A percentile compares a stretch with the other conserved stretches of the same genome.
Evolutionary conservation across 1,284 basidiomycete species (phyloP).

Genomic region (Pascua guehoae): DNA sequence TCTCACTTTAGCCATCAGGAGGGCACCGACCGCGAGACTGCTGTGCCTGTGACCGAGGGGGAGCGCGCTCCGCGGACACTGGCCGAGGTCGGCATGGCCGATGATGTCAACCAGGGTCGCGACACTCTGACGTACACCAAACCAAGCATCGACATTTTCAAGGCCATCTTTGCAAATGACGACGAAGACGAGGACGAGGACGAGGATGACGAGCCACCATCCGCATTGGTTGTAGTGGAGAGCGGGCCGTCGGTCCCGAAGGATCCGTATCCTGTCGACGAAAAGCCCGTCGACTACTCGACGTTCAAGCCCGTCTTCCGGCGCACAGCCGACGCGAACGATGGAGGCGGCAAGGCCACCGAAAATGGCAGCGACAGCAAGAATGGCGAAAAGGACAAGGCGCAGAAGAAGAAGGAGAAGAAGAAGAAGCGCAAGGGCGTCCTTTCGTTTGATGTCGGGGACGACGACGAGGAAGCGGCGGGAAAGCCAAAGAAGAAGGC

Average conservation of each 20-base stretch:
- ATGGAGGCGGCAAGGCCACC: not conserved
- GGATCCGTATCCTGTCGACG: conserved; percentile 23
- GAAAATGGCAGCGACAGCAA: conserved; percentile 2
- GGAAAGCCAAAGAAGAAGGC: conserved; percentile 44
- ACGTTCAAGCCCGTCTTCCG: conserved; percentile 61
- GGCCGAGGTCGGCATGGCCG: conserved; percentile 77
- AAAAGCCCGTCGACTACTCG: conserved; percentile 31
- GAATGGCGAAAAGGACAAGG: conserved; percentile 41
- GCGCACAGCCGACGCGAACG: conserved; percentile 12
- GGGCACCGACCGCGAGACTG: conserved; percentile 14
- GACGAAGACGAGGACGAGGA: conserved; percentile 74
- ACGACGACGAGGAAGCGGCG: conserved; percentile 52
- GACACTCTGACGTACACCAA: conserved; percentile 83
- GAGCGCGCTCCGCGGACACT: conserved; percentile 32
- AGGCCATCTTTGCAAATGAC: conserved; percentile 88
- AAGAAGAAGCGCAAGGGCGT: conserved; percentile 53
- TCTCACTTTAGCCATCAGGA: conserved; percentile 38
- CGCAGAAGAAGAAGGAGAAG: conserved; percentile 46
- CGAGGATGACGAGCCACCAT: conserved; percentile 35
- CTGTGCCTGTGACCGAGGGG: conserved; percentile 2
- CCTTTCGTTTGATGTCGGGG: conserved; percentile 64
- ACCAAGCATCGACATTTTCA: conserved; percentile 88
- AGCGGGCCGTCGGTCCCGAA: conserved; percentile 1
- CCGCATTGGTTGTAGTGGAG: no score
- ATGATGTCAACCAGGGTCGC: conserved; percentile 78